These are phyloP conservation scores for Monosporozyma servazzii DNA, from an alignment of 805 yeast genomes.

Conservation along the genomic window DNA sequence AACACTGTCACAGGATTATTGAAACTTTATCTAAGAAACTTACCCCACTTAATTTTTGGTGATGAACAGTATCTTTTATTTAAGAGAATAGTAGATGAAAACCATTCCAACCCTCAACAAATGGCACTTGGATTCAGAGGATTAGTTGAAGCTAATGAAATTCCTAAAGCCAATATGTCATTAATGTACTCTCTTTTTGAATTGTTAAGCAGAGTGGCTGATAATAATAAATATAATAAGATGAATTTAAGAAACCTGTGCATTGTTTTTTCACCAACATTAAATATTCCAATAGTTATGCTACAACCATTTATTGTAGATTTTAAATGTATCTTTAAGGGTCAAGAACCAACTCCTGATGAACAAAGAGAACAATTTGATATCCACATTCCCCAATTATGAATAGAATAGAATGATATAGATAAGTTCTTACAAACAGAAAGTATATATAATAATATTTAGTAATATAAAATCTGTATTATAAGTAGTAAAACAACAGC, in stretches of 20 bases:
- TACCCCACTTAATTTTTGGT: constrained; percentile 64
- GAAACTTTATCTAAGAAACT: constrained; percentile 70
- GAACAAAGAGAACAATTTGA: constrained; percentile 41
- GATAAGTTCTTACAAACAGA: neutral
- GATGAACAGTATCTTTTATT: constrained; percentile 37
- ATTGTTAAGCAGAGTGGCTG: constrained; percentile 55
- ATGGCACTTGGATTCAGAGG: constrained; percentile 28
- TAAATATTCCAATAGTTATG: constrained; percentile 55
- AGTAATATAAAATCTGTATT: neutral
- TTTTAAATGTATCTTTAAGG: constrained; percentile 51
- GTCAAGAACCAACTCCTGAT: constrained; percentile 35
- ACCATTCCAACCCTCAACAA: constrained; percentile 23
- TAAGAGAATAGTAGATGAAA: constrained; percentile 29
- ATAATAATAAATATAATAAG: constrained; percentile 55
- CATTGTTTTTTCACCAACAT: constrained; percentile 75
- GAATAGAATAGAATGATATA: neutral
- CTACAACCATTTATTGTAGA: constrained; percentile 53
- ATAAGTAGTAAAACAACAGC: neutral
- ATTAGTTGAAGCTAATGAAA: constrained; percentile 21
- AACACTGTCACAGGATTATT: constrained; percentile 82
- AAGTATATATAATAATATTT: neutral
- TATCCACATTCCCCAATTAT: constrained; percentile 40
- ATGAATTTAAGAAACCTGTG: constrained; percentile 77
- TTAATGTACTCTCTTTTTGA: constrained; percentile 57
- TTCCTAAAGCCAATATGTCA: constrained; percentile 51